Percentiles rank a stretch among this genome's conserved stretches.
These are phyloP conservation scores for Tetrahymena borealis DNA, from an alignment of 73 alveolate species.

Conservation along the genomic window DNA sequence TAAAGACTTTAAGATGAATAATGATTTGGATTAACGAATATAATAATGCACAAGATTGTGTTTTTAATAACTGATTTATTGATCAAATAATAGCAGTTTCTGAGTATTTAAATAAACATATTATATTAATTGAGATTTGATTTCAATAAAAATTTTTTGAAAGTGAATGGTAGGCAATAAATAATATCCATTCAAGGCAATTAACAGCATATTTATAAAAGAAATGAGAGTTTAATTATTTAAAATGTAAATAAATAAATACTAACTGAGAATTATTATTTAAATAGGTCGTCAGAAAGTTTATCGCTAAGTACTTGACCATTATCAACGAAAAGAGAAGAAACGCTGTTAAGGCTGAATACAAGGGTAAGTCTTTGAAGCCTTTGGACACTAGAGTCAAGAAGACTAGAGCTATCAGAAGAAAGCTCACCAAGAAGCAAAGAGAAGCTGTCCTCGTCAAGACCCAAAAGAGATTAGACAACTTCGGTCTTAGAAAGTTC, in stretches of 20 bases:
- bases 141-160: too few species aligned
- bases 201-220: not conserved
- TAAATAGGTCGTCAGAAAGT: slow-evolving; percentile 70
- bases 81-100: too few species aligned
- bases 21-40: too few species aligned
- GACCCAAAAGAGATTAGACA: slow-evolving; percentile 60
- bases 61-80: too few species aligned
- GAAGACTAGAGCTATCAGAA: slow-evolving; percentile 77
- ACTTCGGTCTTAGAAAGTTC: slow-evolving; percentile 85
- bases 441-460: slow-evolving; percentile 53
- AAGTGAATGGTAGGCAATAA: too few species aligned
- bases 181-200: too few species aligned
- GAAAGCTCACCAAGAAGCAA: slow-evolving; percentile 70
- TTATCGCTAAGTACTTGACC: slow-evolving; percentile 81
- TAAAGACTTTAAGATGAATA: too few species aligned
- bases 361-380: slow-evolving; percentile 54
- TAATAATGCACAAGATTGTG: too few species aligned
- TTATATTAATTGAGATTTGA: too few species aligned
- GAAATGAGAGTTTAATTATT: not conserved
- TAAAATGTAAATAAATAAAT: not conserved
- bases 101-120: too few species aligned
- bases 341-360: slow-evolving; percentile 57
- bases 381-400: slow-evolving; percentile 79
- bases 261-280: not conserved
- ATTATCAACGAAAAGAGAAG: slow-evolving; percentile 78